Conservation (phyloP, 768 basidiomycete species). For the Tulasnella sp. region DNA sequence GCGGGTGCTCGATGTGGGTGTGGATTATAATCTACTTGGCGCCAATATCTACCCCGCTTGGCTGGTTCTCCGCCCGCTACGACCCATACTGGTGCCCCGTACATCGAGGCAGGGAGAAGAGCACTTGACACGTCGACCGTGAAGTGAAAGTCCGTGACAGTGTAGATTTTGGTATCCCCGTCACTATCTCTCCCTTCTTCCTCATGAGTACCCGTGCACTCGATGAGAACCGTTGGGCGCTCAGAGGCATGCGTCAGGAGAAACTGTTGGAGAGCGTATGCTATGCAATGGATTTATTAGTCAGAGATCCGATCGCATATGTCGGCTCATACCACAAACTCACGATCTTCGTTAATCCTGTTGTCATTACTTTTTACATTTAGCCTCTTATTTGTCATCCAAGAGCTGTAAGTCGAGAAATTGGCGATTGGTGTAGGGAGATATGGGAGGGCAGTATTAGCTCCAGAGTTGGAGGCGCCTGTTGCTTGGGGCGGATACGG, state of each 20-base stretch:
- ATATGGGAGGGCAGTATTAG: background rate
- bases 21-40: background rate
- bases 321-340: background rate
- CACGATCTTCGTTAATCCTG: background rate
- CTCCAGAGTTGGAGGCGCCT: background rate
- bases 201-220: slow-evolving; percentile 52
- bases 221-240: slow-evolving; percentile 47
- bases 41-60: background rate
- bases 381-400: background rate
- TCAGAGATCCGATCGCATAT: background rate
- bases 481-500: background rate
- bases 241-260: slow-evolving; percentile 55
- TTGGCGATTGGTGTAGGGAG: background rate
- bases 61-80: background rate
- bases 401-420: background rate
- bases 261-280: slow-evolving; percentile 70
- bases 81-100: background rate
- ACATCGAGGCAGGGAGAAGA: background rate
- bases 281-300: slow-evolving; percentile 34
- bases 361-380: background rate
- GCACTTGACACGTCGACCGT: background rate
- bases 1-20: background rate
- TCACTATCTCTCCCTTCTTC: slow-evolving; percentile 37
- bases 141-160: background rate
- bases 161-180: background rate